Conservation (phyloP, 148 eudicot species). For the Rhododendron henanense region DNA sequence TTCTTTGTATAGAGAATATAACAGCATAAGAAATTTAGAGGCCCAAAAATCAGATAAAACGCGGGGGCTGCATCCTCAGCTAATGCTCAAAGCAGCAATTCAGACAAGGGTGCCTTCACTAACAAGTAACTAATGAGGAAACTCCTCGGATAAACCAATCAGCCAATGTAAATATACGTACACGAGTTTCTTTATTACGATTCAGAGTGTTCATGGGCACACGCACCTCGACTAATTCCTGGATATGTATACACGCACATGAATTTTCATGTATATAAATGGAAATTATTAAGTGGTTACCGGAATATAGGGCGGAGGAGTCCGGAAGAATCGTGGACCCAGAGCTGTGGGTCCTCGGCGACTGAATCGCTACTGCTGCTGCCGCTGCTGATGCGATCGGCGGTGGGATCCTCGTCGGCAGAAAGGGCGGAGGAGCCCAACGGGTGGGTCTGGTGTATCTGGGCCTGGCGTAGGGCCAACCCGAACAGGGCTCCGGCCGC, state of each 20-base stretch:
- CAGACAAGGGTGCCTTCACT: neutral
- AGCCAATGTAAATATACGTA: no score
- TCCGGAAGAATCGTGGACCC: slow-evolving; percentile 53
- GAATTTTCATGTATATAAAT: neutral
- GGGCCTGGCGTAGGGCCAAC: slow-evolving; percentile 69
- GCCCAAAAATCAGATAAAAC: no score
- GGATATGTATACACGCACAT: neutral
- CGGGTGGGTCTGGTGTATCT: slow-evolving; percentile 65
- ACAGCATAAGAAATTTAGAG: no score
- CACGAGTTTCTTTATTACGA: no score
- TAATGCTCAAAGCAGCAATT: neutral
- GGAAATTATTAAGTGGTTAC: slow-evolving; percentile 17
- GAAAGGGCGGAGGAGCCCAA: slow-evolving; percentile 29
- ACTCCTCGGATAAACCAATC: neutral
- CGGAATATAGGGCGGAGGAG: slow-evolving; percentile 83
- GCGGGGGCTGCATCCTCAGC: no score
- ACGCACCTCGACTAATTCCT: neutral
- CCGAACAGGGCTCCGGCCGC: slow-evolving; percentile 77
- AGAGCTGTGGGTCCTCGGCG: slow-evolving; percentile 56
- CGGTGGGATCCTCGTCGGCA: slow-evolving; percentile 15
- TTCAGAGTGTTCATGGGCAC: neutral
- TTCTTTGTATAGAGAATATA: no score
- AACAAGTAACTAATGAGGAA: neutral
- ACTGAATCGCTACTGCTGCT: slow-evolving; percentile 57
- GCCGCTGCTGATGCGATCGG: slow-evolving; percentile 34